Conservation (phyloP, 192 early-diverging fungal species). For the Backusella parvicylindrica region DNA sequence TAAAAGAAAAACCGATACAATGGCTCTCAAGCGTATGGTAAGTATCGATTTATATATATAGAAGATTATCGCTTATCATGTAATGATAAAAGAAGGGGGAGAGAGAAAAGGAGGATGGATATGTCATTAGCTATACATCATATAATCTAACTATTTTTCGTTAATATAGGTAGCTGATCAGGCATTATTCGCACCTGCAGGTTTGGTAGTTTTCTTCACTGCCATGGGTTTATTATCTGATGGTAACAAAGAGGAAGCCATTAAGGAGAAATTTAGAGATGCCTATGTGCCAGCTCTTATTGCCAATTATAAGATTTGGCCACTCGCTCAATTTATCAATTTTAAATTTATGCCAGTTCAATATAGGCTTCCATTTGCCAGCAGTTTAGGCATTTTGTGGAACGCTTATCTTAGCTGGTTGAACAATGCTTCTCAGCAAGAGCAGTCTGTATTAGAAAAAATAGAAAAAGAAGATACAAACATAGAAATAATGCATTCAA, state of each 20-base stretch:
- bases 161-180: conserved; percentile 50
- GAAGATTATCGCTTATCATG: not conserved
- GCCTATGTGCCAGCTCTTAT: conserved; percentile 57
- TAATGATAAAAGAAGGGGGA: not conserved
- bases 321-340: conserved; percentile 68
- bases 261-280: conserved; percentile 56
- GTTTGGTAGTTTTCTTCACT: conserved; percentile 61
- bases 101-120: too few relatives aligned
- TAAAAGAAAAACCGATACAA: conserved; percentile 7
- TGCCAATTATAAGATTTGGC: conserved; percentile 75
- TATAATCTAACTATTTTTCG: not conserved
- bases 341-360: conserved; percentile 66
- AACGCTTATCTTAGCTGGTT: conserved; percentile 70
- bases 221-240: conserved; percentile 59
- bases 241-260: conserved; percentile 41
- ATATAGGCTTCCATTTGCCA: conserved; percentile 69
- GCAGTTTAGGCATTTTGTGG: conserved; percentile 71
- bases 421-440: conserved; percentile 42
- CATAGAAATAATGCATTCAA: not conserved
- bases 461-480: not conserved
- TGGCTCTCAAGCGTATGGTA: conserved; percentile 50
- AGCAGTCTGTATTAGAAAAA: conserved; percentile 4
- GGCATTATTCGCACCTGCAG: conserved; percentile 62
- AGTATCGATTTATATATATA: too few relatives aligned
- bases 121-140: too few relatives aligned